These are phyloP conservation scores for Aleurites moluccanus DNA, from an alignment of 441 rosid species.

Conservation along the genomic window DNA sequence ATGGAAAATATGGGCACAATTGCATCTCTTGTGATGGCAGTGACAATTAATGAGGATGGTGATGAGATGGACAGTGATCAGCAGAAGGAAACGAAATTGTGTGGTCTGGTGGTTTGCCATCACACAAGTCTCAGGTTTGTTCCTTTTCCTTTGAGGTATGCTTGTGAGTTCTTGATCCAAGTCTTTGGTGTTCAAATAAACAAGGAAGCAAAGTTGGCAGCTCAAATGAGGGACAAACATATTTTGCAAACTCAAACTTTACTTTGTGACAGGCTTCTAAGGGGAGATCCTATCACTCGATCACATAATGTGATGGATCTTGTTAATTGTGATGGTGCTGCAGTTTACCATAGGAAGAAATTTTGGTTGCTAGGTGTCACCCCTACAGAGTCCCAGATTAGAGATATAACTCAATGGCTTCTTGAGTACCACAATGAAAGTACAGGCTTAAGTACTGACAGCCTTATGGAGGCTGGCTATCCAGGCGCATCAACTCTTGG, in stretches of 20 bases:
- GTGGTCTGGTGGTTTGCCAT: slow-evolving; percentile 96
- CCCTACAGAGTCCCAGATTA: slow-evolving; percentile 70
- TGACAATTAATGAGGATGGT: slow-evolving; percentile 64
- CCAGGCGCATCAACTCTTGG: slow-evolving; percentile 68
- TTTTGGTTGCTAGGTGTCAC: slow-evolving; percentile 71
- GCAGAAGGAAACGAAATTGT: slow-evolving; percentile 52
- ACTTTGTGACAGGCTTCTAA: slow-evolving; percentile 83
- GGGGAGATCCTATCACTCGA: slow-evolving; percentile 74
- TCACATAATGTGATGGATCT: slow-evolving; percentile 86
- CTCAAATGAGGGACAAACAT: slow-evolving; percentile 66
- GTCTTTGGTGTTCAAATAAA: slow-evolving; percentile 71
- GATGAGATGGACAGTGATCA: slow-evolving; percentile 43
- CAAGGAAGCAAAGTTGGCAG: slow-evolving; percentile 70
- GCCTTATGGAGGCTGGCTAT: slow-evolving; percentile 85
- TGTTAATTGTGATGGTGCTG: slow-evolving; percentile 84
- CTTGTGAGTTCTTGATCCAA: slow-evolving; percentile 82
- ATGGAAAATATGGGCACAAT: slow-evolving; percentile 87
- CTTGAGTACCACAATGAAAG: slow-evolving; percentile 56
- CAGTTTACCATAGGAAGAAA: slow-evolving; percentile 57
- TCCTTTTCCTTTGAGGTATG: slow-evolving; percentile 78
- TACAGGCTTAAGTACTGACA: slow-evolving; percentile 75
- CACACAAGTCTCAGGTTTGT: slow-evolving; percentile 70
- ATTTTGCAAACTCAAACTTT: slow-evolving; percentile 66
- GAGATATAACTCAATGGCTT: slow-evolving; percentile 67
- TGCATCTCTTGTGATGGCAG: slow-evolving; percentile 86